Evolutionary conservation across 2,329 filamentous ascomycete species (phyloP).

Genomic region (Chrysosporium keratinophilum): DNA sequence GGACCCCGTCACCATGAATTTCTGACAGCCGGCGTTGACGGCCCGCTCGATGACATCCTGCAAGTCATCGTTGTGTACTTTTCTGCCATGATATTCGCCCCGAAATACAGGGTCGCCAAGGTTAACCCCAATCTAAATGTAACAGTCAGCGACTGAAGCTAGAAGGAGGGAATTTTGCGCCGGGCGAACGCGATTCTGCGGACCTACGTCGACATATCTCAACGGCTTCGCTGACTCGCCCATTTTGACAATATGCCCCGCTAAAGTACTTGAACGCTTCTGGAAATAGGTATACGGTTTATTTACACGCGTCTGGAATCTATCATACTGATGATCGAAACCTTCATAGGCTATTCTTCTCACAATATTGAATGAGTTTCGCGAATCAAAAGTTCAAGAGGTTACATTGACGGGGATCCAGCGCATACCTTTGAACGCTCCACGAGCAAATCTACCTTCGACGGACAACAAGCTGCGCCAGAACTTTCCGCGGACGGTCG

Average conservation of each 20-base stretch:
- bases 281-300: neutral
- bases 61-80: constrained; percentile 41
- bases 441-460: neutral
- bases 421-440: constrained; percentile 1
- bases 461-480: constrained; percentile 2
- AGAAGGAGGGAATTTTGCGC: neutral
- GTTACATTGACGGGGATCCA: neutral
- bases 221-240: constrained; percentile 26
- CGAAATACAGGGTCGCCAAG: constrained; percentile 84
- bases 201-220: constrained; percentile 40
- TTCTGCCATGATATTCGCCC: constrained; percentile 71
- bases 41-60: constrained; percentile 67
- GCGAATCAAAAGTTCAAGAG: neutral
- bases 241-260: constrained; percentile 23
- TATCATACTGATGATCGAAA: constrained; percentile 1
- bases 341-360: neutral
- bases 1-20: constrained; percentile 89
- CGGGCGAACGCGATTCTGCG: neutral
- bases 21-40: constrained; percentile 65
- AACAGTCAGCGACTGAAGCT: constrained; percentile 1
- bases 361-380: too few relatives aligned
- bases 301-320: neutral
- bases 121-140: constrained; percentile 72
- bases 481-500: neutral
- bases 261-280: neutral